phyloP scores from a whole-genome alignment of 2,329 filamentous ascomycete species.

The Fusarium sp. region DNA sequence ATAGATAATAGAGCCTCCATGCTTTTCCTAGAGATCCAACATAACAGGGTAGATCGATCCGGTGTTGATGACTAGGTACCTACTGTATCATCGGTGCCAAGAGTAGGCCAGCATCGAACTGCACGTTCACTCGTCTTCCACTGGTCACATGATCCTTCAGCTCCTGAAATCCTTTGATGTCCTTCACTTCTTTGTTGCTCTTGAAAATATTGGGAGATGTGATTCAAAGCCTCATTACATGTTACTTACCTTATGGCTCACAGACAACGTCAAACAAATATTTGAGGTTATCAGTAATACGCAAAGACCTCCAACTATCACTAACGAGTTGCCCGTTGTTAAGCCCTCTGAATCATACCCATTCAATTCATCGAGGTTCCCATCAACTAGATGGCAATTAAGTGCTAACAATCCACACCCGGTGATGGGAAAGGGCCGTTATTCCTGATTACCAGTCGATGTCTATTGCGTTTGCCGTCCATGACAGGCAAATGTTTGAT shows the following conservation, averaged over 20 bases:
- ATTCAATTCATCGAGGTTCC: background rate
- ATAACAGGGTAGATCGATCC: slow-evolving; percentile 22
- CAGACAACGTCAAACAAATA: background rate
- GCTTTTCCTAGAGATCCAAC: slow-evolving; percentile 13
- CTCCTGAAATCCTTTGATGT: background rate
- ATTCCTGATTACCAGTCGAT: background rate
- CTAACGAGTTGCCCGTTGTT: background rate
- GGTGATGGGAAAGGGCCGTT: background rate
- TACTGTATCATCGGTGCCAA: slow-evolving; percentile 1
- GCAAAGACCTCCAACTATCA: background rate
- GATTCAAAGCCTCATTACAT: background rate
- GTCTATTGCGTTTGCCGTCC: background rate
- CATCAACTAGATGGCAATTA: background rate
- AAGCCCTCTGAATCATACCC: background rate
- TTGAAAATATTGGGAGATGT: background rate
- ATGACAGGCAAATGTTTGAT: background rate
- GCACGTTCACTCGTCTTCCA: background rate
- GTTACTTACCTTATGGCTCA: too few species aligned
- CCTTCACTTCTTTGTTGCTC: background rate
- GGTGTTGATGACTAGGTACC: slow-evolving; percentile 3
- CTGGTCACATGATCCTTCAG: background rate
- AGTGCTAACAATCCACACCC: background rate
- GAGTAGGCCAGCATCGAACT: background rate
- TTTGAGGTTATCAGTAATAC: background rate
- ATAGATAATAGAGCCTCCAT: slow-evolving; percentile 15